phyloP scores from a whole-genome alignment of 2,329 filamentous ascomycete species.

The Colletotrichum destructivum region DNA sequence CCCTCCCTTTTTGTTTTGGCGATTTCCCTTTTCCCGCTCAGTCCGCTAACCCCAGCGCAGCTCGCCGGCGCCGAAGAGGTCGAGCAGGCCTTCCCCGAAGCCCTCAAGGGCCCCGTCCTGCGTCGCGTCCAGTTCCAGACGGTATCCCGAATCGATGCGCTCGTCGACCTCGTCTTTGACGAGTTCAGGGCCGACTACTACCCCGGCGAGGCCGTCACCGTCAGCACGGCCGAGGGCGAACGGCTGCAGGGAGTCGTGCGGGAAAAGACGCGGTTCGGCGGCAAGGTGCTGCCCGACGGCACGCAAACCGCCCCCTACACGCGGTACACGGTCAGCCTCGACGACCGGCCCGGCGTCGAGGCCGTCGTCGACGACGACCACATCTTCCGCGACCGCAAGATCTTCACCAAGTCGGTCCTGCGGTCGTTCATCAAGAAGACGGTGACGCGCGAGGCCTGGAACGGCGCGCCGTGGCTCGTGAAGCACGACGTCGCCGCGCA shows the following conservation, averaged over 20 bases:
- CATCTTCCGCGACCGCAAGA: constrained; percentile 88
- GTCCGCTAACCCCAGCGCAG: constrained; percentile 57
- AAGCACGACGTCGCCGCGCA: constrained; percentile 87
- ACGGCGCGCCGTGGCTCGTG: constrained; percentile 96
- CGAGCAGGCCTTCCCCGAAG: constrained; percentile 91
- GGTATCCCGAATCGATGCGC: constrained; percentile 88
- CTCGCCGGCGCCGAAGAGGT: constrained; percentile 88
- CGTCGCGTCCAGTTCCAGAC: constrained; percentile 93
- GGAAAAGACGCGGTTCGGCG: constrained; percentile 86
- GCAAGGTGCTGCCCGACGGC: constrained; percentile 76
- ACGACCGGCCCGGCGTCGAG: constrained; percentile 78
- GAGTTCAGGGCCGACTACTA: constrained; percentile 94
- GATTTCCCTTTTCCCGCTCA: neutral
- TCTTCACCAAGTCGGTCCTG: constrained; percentile 95
- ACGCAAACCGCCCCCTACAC: constrained; percentile 79
- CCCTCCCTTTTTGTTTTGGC: too few species aligned
- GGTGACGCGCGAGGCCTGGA: constrained; percentile 92
- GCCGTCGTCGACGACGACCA: constrained; percentile 85
- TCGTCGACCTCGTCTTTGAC: constrained; percentile 78
- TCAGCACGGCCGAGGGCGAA: constrained; percentile 78
- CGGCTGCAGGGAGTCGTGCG: constrained; percentile 82
- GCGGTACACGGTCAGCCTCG: constrained; percentile 84
- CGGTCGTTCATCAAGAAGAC: constrained; percentile 96
- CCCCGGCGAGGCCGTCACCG: constrained; percentile 86
- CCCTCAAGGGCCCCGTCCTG: constrained; percentile 90